A percentile compares a stretch with the other conserved stretches of the same genome.
Conservation (phyloP, 2,329 filamentous ascomycete genomes). For the Colletotrichum liriopes region DNA sequence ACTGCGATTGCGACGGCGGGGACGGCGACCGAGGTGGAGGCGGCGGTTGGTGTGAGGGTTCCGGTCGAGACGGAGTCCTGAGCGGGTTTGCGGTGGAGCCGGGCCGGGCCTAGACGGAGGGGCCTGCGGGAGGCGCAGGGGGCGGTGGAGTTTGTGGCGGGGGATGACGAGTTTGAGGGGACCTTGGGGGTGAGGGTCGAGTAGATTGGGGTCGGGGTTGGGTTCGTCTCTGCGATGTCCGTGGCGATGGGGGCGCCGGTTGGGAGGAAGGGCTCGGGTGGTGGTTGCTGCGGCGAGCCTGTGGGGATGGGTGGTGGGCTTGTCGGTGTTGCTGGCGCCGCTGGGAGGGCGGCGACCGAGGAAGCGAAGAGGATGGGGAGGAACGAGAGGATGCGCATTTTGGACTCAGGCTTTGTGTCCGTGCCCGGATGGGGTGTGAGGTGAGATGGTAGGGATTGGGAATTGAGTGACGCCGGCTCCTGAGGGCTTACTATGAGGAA, state of each 20-base stretch:
- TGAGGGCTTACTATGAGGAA: neutral
- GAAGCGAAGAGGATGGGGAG: conserved; percentile 36
- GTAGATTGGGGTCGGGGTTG: conserved; percentile 31
- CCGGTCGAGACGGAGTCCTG: neutral
- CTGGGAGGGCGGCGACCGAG: conserved; percentile 23
- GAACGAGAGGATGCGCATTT: conserved; percentile 19
- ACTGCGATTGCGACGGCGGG: conserved; percentile 2
- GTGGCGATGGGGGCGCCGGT: conserved; percentile 15
- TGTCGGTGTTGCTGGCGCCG: conserved; percentile 27
- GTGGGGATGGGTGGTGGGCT: conserved; percentile 3
- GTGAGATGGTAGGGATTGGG: neutral
- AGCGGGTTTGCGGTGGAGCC: conserved; percentile 28
- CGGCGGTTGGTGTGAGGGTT: neutral
- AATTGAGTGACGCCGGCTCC: conserved; percentile 14
- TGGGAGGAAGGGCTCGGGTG: conserved; percentile 16
- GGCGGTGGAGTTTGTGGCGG: conserved; percentile 5
- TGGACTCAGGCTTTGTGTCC: neutral
- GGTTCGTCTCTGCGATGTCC: neutral
- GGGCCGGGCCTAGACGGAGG: conserved; percentile 33
- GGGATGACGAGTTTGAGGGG: conserved; percentile 34
- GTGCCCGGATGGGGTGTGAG: neutral
- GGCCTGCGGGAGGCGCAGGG: conserved; percentile 33
- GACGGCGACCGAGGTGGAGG: neutral
- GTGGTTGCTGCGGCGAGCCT: neutral
- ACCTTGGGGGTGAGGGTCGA: conserved; percentile 12